Evolutionary conservation across 805 yeast genomes (phyloP).

Genomic region (Lipomyces kockii): DNA sequence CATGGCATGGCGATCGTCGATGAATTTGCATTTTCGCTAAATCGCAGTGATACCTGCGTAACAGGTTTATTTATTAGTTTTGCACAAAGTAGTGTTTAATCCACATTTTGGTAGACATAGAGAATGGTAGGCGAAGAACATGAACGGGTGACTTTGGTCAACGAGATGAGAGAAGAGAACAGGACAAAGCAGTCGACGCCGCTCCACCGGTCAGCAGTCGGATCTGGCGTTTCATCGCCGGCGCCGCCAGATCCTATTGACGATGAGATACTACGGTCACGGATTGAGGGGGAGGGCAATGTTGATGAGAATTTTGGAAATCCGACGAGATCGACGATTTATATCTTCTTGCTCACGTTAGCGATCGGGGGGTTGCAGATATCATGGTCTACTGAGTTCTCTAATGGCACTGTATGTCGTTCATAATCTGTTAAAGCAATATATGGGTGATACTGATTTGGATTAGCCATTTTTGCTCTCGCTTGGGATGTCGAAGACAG

Average conservation of each 20-base stretch:
- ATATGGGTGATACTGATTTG: not conserved
- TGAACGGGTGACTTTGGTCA: not conserved
- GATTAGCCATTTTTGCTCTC: slow-evolving; percentile 57
- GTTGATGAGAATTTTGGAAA: slow-evolving; percentile 11
- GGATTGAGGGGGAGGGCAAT: not conserved
- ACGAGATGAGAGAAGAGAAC: not conserved
- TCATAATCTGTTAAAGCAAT: not conserved
- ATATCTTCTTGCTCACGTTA: slow-evolving; percentile 54
- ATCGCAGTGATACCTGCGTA: not conserved
- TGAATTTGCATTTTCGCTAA: no score
- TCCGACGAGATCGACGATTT: slow-evolving; percentile 49
- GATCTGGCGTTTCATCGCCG: not conserved
- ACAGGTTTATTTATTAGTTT: not conserved
- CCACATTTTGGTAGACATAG: not conserved
- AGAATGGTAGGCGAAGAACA: not conserved
- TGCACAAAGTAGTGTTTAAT: not conserved
- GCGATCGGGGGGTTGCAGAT: slow-evolving; percentile 63
- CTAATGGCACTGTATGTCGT: slow-evolving; percentile 54
- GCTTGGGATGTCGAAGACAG: slow-evolving; percentile 62
- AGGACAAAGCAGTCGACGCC: not conserved
- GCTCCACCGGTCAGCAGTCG: not conserved
- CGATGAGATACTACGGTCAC: slow-evolving; percentile 3
- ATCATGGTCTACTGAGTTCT: slow-evolving; percentile 69
- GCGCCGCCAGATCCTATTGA: not conserved
- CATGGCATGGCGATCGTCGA: no score